These are phyloP conservation scores for Acarospora socialis DNA, from an alignment of 2,329 filamentous ascomycete genomes.

Conservation along the genomic window DNA sequence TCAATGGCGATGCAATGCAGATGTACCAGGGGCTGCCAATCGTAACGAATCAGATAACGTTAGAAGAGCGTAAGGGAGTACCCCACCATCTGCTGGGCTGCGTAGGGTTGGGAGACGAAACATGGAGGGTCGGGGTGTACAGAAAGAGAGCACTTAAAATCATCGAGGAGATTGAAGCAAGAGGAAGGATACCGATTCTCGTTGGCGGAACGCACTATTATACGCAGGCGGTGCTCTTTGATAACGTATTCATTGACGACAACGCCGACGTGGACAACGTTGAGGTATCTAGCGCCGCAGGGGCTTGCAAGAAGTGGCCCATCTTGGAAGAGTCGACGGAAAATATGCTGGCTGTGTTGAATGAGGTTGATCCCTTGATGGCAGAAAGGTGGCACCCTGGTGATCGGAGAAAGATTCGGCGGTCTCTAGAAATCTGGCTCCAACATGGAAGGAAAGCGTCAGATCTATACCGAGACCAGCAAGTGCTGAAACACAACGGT, in stretches of 20 bases:
- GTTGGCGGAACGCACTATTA: slow-evolving; percentile 97
- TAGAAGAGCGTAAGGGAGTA: slow-evolving; percentile 59
- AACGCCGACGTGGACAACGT: slow-evolving; percentile 15
- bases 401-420: slow-evolving; percentile 74
- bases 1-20: slow-evolving; percentile 98
- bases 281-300: slow-evolving; percentile 9
- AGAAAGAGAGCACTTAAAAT: slow-evolving; percentile 51
- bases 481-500: slow-evolving; percentile 13
- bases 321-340: slow-evolving; percentile 60
- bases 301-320: slow-evolving; percentile 40
- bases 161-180: slow-evolving; percentile 62
- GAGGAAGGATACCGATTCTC: slow-evolving; percentile 73
- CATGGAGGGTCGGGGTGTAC: slow-evolving; percentile 74
- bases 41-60: slow-evolving; percentile 84
- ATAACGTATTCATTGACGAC: slow-evolving; percentile 39
- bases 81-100: slow-evolving; percentile 79
- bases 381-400: slow-evolving; percentile 88
- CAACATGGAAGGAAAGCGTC: slow-evolving; percentile 70
- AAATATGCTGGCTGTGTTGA: slow-evolving; percentile 56
- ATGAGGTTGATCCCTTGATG: slow-evolving; percentile 76
- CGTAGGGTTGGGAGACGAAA: slow-evolving; percentile 58
- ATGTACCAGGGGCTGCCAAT: slow-evolving; percentile 84
- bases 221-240: slow-evolving; percentile 73
- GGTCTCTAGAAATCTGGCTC: slow-evolving; percentile 81
- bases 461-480: slow-evolving; percentile 72